Conservation (phyloP, 768 basidiomycete genomes). For the Macrolepiota fuliginosa region DNA sequence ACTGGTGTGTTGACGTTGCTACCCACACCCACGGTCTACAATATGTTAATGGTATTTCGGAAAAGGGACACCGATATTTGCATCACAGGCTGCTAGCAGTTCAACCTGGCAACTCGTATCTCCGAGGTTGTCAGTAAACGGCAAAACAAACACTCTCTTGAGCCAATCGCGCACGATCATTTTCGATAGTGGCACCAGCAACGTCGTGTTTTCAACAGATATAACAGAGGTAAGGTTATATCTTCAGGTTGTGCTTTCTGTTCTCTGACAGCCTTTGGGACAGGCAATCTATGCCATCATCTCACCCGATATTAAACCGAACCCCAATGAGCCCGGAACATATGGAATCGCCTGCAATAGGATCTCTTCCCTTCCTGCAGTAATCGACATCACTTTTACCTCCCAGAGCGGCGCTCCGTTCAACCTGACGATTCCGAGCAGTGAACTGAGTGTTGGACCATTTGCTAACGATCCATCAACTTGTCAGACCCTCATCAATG, state of each 20-base stretch:
- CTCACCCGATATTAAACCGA: slow-evolving; percentile 52
- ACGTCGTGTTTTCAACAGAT: slow-evolving; percentile 46
- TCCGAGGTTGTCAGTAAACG: slow-evolving; percentile 47
- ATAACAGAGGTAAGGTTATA: slow-evolving; percentile 40
- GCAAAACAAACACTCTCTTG: slow-evolving; percentile 43
- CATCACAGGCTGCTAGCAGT: slow-evolving; percentile 34
- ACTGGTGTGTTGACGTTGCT: slow-evolving; percentile 28
- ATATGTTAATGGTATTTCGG: neutral
- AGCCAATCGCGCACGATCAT: slow-evolving; percentile 42
- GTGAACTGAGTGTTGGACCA: slow-evolving; percentile 55
- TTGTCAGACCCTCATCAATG: slow-evolving; percentile 60
- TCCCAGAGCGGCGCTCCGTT: slow-evolving; percentile 44
- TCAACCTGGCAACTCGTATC: slow-evolving; percentile 46
- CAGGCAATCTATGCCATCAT: slow-evolving; percentile 58
- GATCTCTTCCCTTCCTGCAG: slow-evolving; percentile 45
- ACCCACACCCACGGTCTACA: neutral
- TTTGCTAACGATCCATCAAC: slow-evolving; percentile 44
- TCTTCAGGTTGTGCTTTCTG: slow-evolving; percentile 2
- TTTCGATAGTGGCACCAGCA: slow-evolving; percentile 59
- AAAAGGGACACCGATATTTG: slow-evolving; percentile 41
- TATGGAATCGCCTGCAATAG: slow-evolving; percentile 52
- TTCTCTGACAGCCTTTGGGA: slow-evolving; percentile 7
- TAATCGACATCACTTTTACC: slow-evolving; percentile 53
- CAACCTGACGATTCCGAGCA: slow-evolving; percentile 56
- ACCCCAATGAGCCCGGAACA: slow-evolving; percentile 46